These are phyloP conservation scores for Pleurotus citrinopileatus DNA, from an alignment of 768 basidiomycete genomes.

Conservation along the genomic window DNA sequence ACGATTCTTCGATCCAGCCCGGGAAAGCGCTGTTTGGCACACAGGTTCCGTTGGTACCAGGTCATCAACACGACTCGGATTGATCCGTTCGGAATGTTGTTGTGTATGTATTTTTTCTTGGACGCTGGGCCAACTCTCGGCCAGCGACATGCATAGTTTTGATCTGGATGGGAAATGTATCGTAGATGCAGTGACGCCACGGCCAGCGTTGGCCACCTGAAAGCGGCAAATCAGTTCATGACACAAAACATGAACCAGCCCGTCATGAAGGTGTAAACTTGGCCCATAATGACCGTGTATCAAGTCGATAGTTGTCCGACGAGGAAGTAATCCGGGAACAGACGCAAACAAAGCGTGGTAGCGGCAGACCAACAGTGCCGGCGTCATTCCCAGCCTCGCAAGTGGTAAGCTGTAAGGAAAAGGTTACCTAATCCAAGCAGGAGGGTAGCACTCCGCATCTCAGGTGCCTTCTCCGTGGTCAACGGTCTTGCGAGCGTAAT, in stretches of 20 bases:
- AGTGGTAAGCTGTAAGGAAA: background rate
- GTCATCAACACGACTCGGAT: background rate
- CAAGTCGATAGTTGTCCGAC: background rate
- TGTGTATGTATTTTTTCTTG: background rate
- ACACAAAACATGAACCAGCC: background rate
- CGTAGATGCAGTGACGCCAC: background rate
- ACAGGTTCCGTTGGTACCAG: background rate
- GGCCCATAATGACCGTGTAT: background rate
- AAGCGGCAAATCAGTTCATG: background rate
- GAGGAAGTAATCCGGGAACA: constrained; percentile 2
- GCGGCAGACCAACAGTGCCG: constrained; percentile 1
- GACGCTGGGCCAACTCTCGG: background rate
- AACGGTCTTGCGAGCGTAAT: background rate
- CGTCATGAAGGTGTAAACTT: background rate
- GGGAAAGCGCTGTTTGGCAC: background rate
- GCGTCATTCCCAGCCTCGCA: background rate
- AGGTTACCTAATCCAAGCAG: background rate
- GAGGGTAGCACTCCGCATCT: background rate
- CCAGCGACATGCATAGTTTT: background rate
- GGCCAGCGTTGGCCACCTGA: background rate
- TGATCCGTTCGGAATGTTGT: background rate
- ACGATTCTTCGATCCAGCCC: too few relatives aligned
- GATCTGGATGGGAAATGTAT: too few relatives aligned
- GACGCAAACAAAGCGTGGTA: background rate
- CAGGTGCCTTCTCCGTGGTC: constrained; percentile 4